Evolutionary conservation across 176 grass and related monocot species (phyloP), one percentile per base, ranked within the genome.

Genomic region (Typha latifolia): DNA sequence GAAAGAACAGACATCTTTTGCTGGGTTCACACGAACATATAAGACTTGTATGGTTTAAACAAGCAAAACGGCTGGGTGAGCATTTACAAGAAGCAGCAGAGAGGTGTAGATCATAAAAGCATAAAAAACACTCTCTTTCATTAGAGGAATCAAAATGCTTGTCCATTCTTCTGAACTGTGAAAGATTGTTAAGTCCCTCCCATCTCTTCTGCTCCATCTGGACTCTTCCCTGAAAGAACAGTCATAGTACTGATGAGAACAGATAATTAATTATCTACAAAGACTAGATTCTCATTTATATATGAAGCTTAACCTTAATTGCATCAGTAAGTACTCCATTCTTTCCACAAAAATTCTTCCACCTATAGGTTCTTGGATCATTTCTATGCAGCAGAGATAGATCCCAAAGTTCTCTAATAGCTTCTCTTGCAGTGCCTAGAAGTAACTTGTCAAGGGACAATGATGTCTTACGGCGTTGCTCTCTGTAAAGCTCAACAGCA

Each of bases 381-480:
- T 52, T 68, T 49, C 49, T 72, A 47, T 62, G 69, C 23, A 65
- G 62, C 26, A 57, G 14, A 64, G 73, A 68, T 16, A 67, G 69
- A 32, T 53, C 72, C 79, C 79, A 83, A 56, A 88, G 61, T 49
- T 88, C 74, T 78, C 50, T 91, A 23, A 89, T 74, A 82, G 93
- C 88, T 82, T 83, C 66, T 71, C 72, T 77, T 75, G 81, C 85
- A 77, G 72, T 69, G 16, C 68, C 82, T 20, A 97, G 52, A 43
- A 97, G 61, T 80, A 97, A 72, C 62, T 85, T 97, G 64, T 97
- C 94, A 78, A 93, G 88, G 12, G 94, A 97, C 68, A 97, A 69
- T 29, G 94, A 92, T 70, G 85, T 97, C 62, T 92, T 97, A 11
- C 89, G 89, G 18, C 27, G 77, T 80, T 97, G 94, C 47, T 84